phyloP scores from a whole-genome alignment of 2,329 filamentous ascomycete species.

The Sarocladium brachiariae region DNA sequence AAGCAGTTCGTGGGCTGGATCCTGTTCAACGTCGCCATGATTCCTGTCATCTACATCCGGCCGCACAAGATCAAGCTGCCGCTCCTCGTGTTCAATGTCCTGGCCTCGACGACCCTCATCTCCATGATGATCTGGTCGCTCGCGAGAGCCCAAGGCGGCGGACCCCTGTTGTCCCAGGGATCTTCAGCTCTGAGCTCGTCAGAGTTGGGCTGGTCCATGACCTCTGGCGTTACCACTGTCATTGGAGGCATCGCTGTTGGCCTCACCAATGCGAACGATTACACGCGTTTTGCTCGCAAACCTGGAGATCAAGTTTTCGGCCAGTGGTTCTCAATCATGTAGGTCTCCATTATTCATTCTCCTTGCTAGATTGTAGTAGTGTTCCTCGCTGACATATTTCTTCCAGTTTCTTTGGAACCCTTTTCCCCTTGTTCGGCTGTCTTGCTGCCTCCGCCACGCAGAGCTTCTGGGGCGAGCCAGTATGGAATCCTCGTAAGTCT shows the following conservation, averaged over 20 bases:
- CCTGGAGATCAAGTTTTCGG: slow-evolving; percentile 10
- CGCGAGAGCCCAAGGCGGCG: background rate
- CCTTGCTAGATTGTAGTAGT: background rate
- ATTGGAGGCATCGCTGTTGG: slow-evolving; percentile 16
- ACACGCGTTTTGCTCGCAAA: slow-evolving; percentile 15
- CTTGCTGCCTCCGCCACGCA: background rate
- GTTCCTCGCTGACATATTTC: background rate
- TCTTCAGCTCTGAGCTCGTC: background rate
- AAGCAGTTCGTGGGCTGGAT: slow-evolving; percentile 6
- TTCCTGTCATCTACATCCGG: background rate
- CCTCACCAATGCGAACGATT: slow-evolving; percentile 16
- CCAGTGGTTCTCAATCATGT: slow-evolving; percentile 3
- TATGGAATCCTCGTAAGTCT: slow-evolving; percentile 4
- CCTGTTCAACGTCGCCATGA: slow-evolving; percentile 3
- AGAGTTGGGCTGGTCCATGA: background rate
- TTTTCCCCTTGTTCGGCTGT: slow-evolving; percentile 5
- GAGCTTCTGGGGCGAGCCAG: slow-evolving; percentile 1
- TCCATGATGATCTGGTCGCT: slow-evolving; percentile 1
- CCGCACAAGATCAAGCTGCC: slow-evolving; percentile 2
- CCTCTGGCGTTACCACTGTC: slow-evolving; percentile 16
- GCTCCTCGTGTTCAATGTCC: background rate
- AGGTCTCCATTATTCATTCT: background rate
- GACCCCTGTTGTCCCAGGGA: background rate
- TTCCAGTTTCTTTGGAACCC: background rate
- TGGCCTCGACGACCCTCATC: slow-evolving; percentile 1